A percentile compares a stretch with the other conserved stretches of the same genome.
These are phyloP conservation scores for Leccinum subrobustum DNA, from an alignment of 1,284 basidiomycete genomes.

Conservation along the genomic window DNA sequence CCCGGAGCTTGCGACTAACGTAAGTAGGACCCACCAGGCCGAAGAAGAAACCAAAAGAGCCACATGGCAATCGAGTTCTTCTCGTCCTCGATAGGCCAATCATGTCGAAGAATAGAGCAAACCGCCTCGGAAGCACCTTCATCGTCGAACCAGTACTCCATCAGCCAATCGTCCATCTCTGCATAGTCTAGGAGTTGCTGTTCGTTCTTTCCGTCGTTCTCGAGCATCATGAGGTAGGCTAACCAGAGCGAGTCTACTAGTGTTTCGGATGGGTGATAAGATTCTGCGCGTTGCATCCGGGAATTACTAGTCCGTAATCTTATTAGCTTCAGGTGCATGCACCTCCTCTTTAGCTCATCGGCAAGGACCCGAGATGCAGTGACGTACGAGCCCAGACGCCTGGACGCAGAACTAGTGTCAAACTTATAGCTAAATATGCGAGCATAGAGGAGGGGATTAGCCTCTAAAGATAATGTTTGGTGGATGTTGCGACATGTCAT, in stretches of 20 bases:
- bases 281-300: constrained; percentile 28
- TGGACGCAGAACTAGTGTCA: constrained; percentile 55
- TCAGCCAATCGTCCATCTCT: constrained; percentile 47
- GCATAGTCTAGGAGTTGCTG: constrained; percentile 61
- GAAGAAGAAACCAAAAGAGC: constrained; percentile 71
- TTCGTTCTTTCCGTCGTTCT: constrained; percentile 80
- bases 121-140: constrained; percentile 45
- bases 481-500: constrained; percentile 52
- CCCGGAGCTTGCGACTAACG: neutral
- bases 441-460: constrained; percentile 68
- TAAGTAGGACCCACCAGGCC: constrained; percentile 46
- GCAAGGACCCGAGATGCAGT: constrained; percentile 46
- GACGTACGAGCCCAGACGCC: constrained; percentile 50
- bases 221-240: constrained; percentile 73
- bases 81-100: constrained; percentile 58
- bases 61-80: constrained; percentile 63
- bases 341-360: constrained; percentile 58
- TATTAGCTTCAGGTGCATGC: constrained; percentile 51
- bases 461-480: constrained; percentile 42
- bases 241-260: constrained; percentile 56
- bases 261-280: constrained; percentile 29
- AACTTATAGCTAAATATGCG: constrained; percentile 67
- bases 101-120: constrained; percentile 35
- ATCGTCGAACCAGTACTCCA: constrained; percentile 52
- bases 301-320: constrained; percentile 39